These are phyloP conservation scores for Candida sanyaensis DNA, from an alignment of 1,139 yeast genomes.

Conservation along the genomic window DNA sequence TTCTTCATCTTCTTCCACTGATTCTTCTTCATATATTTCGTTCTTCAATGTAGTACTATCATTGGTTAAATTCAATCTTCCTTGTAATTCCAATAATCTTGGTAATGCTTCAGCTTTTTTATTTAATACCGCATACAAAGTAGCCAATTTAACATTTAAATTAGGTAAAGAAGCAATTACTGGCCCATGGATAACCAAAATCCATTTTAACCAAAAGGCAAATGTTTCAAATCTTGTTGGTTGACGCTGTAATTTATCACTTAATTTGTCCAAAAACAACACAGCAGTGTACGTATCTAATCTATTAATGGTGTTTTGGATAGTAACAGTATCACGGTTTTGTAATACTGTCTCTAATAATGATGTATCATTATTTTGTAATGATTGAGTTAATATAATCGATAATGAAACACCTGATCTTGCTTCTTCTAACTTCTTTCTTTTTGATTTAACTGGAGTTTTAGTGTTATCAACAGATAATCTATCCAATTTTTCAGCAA, in stretches of 20 bases:
- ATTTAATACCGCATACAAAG: constrained; percentile 74
- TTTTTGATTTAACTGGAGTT: constrained; percentile 23
- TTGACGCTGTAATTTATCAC: constrained; percentile 78
- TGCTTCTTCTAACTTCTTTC: constrained; percentile 28
- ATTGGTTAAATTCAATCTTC: constrained; percentile 70
- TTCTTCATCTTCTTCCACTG: constrained; percentile 29
- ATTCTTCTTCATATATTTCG: constrained; percentile 42
- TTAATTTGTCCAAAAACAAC: constrained; percentile 72
- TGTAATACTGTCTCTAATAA: constrained; percentile 78
- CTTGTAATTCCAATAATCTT: constrained; percentile 78
- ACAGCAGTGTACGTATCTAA: constrained; percentile 76
- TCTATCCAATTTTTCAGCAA: constrained; percentile 62
- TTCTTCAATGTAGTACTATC: constrained; percentile 71
- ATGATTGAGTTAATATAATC: constrained; percentile 67
- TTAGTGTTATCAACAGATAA: constrained; percentile 33
- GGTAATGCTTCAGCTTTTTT: constrained; percentile 78
- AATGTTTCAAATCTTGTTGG: constrained; percentile 68
- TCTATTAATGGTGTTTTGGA: constrained; percentile 70
- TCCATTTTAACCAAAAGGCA: constrained; percentile 92
- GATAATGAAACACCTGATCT: constrained; percentile 65
- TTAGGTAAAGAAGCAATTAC: constrained; percentile 68
- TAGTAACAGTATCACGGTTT: constrained; percentile 71
- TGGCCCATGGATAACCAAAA: constrained; percentile 88
- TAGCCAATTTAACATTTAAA: constrained; percentile 64
- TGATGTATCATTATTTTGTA: constrained; percentile 70